Percentiles rank a stretch among this genome's conserved stretches.
These are phyloP conservation scores for Hyphopichia khmerensis DNA, from an alignment of 1,139 yeast genomes.

Conservation along the genomic window DNA sequence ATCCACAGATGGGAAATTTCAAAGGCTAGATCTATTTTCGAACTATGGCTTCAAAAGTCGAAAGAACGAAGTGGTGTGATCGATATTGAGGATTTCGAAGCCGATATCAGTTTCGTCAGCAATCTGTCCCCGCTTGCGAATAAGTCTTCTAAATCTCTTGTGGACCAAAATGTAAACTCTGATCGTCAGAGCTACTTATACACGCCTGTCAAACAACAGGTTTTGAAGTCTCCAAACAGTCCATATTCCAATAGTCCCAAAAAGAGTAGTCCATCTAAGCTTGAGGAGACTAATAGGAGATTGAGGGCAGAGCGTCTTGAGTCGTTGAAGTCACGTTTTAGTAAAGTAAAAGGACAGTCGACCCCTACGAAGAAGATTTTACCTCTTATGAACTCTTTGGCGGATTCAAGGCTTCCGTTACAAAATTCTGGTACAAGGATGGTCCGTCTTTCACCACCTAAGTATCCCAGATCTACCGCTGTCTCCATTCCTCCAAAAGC, in stretches of 20 bases:
- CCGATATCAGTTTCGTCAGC: slow-evolving; percentile 21
- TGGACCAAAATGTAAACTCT: not conserved
- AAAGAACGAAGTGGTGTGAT: slow-evolving; percentile 8
- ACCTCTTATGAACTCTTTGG: not conserved
- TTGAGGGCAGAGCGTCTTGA: slow-evolving; percentile 33
- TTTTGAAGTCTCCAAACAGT: slow-evolving; percentile 13
- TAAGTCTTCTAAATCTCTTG: slow-evolving; percentile 11
- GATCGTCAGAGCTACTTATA: slow-evolving; percentile 22
- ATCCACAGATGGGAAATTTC: slow-evolving; percentile 31
- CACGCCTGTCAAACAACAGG: slow-evolving; percentile 36
- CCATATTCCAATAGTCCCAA: slow-evolving; percentile 18
- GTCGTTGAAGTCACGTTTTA: slow-evolving; percentile 35
- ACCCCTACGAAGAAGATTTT: slow-evolving; percentile 9
- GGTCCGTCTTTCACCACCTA: slow-evolving; percentile 14
- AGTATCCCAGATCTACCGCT: slow-evolving; percentile 3
- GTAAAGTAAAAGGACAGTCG: slow-evolving; percentile 21
- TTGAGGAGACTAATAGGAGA: slow-evolving; percentile 41
- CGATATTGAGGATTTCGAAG: slow-evolving; percentile 13
- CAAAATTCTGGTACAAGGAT: not conserved
- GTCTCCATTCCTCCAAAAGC: slow-evolving; percentile 36
- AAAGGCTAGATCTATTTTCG: slow-evolving; percentile 30
- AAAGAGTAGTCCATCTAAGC: slow-evolving; percentile 36
- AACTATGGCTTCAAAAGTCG: slow-evolving; percentile 34
- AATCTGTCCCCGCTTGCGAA: slow-evolving; percentile 39
- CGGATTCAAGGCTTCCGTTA: not conserved